Evolutionary conservation across 2,329 filamentous ascomycete species (phyloP).

Genomic region (Epichloe elymi): DNA sequence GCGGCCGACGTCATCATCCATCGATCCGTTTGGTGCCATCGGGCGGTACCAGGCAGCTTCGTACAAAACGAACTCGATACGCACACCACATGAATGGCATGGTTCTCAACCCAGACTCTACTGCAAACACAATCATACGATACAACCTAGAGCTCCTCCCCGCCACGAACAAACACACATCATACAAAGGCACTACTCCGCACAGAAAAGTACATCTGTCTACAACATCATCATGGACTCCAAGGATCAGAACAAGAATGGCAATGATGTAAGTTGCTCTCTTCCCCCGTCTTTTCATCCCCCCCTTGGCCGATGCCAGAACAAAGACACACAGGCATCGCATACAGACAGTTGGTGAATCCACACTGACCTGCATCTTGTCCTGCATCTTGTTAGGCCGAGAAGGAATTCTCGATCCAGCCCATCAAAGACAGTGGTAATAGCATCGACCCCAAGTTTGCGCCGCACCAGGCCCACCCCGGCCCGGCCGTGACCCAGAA

Average conservation of each 20-base stretch:
- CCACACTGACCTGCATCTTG: not conserved
- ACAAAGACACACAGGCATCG: not conserved
- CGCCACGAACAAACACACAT: not conserved
- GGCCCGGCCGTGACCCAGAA: conserved; percentile 43
- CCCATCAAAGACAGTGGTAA: conserved; percentile 30
- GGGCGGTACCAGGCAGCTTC: not conserved
- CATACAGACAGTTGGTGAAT: not conserved
- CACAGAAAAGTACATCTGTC: too few species aligned
- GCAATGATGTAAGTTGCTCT: conserved; percentile 5
- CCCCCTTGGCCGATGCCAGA: not conserved
- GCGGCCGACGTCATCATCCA: conserved; percentile 6
- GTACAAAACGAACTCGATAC: not conserved
- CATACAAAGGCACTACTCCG: not conserved
- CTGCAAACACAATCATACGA: too few species aligned
- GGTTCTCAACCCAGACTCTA: not conserved
- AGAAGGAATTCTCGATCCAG: conserved; percentile 33
- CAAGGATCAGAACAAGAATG: conserved; percentile 10
- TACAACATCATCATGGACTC: conserved; percentile 9
- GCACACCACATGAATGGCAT: not conserved
- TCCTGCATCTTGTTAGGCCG: conserved; percentile 13
- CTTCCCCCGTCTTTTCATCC: not conserved
- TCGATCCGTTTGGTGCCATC: not conserved
- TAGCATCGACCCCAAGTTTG: conserved; percentile 31
- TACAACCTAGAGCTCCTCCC: not conserved
- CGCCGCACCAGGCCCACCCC: conserved; percentile 40